Evolutionary conservation across 352 stramenopile species (phyloP).

Genomic region (Thalassiosira allenii): DNA sequence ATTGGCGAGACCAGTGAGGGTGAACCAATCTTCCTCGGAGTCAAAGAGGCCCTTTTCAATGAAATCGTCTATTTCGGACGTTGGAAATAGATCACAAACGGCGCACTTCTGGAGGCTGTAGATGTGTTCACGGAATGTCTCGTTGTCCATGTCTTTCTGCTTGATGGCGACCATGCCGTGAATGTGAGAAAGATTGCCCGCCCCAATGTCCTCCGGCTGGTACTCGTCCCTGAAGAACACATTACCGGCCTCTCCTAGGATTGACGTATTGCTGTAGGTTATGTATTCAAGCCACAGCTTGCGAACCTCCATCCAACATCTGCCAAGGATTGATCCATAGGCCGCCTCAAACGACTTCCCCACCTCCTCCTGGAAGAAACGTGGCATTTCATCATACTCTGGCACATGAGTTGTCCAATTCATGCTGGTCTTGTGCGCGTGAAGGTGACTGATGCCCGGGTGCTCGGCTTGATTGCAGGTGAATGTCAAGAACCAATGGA

Average conservation of each 20-base stretch:
- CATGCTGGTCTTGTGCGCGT: conserved; percentile 18
- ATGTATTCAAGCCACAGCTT: conserved; percentile 46
- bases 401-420: conserved; percentile 26
- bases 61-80: neutral
- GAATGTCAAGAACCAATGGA: conserved; percentile 46
- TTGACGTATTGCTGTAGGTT: conserved; percentile 6
- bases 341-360: conserved; percentile 41
- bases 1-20: neutral
- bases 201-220: conserved; percentile 21
- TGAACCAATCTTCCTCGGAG: conserved; percentile 10
- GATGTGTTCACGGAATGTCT: conserved; percentile 33
- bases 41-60: conserved; percentile 18
- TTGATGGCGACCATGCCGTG: conserved; percentile 35
- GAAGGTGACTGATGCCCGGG: conserved; percentile 26
- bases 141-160: conserved; percentile 26
- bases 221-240: conserved; percentile 55
- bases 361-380: conserved; percentile 5
- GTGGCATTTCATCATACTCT: conserved; percentile 21
- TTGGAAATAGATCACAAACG: conserved; percentile 22
- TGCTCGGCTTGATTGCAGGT: conserved; percentile 39
- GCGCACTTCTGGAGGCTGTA: conserved; percentile 32
- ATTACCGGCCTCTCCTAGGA: conserved; percentile 4
- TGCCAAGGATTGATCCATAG: conserved; percentile 27
- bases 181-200: conserved; percentile 52
- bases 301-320: conserved; percentile 47